Conservation (phyloP, 768 basidiomycete genomes). For the Mycena filopes region DNA sequence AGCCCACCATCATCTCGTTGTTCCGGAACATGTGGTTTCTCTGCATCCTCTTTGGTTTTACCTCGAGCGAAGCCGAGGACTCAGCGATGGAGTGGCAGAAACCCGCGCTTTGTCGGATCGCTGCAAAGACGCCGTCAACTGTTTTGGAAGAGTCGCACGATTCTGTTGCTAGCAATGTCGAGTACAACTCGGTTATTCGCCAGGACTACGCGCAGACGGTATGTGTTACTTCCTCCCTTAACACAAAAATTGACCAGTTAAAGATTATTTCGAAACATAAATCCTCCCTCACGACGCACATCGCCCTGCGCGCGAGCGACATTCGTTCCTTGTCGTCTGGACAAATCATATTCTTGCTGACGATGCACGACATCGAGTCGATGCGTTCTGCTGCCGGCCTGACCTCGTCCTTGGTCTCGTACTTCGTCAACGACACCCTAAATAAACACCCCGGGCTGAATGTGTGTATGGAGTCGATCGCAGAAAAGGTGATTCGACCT, state of each 20-base stretch:
- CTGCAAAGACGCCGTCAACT: conserved; percentile 86
- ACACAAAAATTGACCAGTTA: not conserved
- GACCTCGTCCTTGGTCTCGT: conserved; percentile 84
- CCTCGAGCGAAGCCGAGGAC: conserved; percentile 63
- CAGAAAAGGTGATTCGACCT: conserved; percentile 73
- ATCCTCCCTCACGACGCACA: conserved; percentile 66
- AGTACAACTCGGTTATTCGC: conserved; percentile 91
- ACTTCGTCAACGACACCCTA: conserved; percentile 88
- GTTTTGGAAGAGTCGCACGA: conserved; percentile 87
- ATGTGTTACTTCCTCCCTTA: conserved; percentile 36
- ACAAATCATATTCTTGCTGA: conserved; percentile 86
- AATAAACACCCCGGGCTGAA: conserved; percentile 76
- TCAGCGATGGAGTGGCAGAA: conserved; percentile 82
- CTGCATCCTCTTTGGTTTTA: conserved; percentile 87
- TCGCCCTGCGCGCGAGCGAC: conserved; percentile 73
- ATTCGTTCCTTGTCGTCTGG: conserved; percentile 81
- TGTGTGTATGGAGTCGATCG: conserved; percentile 85
- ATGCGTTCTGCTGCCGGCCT: conserved; percentile 84
- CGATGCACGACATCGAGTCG: conserved; percentile 89
- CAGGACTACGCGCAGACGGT: conserved; percentile 86
- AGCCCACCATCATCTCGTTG: conserved; percentile 71
- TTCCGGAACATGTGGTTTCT: conserved; percentile 97
- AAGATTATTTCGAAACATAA: conserved; percentile 82
- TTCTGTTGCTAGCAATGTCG: conserved; percentile 86
- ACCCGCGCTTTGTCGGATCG: conserved; percentile 82